phyloP scores from a whole-genome alignment of 306 rosid species.

The Citrullus colocynthis region DNA sequence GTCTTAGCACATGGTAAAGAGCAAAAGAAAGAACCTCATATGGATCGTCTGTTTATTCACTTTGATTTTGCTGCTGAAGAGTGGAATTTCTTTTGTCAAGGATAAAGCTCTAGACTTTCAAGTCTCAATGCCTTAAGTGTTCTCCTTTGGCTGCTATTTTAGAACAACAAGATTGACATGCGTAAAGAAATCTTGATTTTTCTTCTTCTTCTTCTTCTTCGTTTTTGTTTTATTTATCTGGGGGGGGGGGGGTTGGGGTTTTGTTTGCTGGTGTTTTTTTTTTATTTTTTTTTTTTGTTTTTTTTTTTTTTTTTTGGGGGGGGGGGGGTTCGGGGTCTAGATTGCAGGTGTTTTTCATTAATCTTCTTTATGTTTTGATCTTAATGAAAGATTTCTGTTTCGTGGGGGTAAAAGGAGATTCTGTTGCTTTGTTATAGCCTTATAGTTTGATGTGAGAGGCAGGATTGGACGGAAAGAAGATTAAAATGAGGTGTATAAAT shows the following conservation, averaged over 20 bases:
- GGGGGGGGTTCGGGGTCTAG: no score
- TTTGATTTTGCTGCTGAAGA: background rate
- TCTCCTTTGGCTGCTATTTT: background rate
- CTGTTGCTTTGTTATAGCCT: background rate
- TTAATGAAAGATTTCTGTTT: background rate
- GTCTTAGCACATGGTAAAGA: no score
- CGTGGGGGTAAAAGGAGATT: background rate
- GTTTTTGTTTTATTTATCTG: no score
- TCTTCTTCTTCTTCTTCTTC: background rate
- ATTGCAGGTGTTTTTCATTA: background rate
- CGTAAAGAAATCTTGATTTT: background rate
- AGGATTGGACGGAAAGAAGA: background rate
- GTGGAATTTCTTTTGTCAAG: background rate
- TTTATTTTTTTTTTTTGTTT: no score
- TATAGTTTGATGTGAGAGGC: background rate
- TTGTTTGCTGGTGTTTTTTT: no score
- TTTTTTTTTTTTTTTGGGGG: no score
- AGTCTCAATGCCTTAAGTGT: background rate
- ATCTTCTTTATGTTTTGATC: background rate
- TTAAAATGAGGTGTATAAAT: background rate
- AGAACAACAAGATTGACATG: background rate
- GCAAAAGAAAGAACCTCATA: background rate
- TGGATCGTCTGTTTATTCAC: background rate
- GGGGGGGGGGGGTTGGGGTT: no score
- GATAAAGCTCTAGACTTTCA: background rate